phyloP scores from a whole-genome alignment of 1,139 yeast genomes.

The Pichia norvegensis region DNA sequence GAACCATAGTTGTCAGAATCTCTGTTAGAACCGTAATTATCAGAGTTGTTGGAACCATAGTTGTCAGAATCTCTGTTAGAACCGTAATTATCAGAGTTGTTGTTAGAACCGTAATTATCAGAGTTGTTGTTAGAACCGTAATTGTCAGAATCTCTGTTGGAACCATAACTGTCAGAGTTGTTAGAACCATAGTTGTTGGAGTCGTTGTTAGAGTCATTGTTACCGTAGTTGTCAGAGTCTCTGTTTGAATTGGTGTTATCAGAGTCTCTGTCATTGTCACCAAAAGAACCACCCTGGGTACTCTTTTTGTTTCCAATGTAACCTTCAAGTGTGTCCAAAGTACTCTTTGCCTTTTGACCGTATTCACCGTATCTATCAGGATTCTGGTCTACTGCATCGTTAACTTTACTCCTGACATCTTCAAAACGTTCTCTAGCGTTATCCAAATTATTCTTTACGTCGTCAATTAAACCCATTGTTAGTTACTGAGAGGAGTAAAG shows the following conservation, averaged over 20 bases:
- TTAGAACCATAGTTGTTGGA: conserved; percentile 8
- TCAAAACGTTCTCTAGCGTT: background rate
- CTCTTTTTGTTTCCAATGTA: background rate
- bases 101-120: conserved; percentile 12
- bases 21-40: conserved; percentile 6
- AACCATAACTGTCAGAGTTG: conserved; percentile 12
- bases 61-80: conserved; percentile 8
- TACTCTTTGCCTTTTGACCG: conserved; percentile 15
- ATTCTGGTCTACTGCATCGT: conserved; percentile 3
- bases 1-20: conserved; percentile 12
- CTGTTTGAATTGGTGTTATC: conserved; percentile 11
- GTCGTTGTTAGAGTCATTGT: conserved; percentile 12
- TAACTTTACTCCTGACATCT: background rate
- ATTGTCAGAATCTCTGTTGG: conserved; percentile 10
- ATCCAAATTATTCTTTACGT: background rate
- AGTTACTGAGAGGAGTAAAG: background rate
- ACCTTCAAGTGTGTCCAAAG: background rate
- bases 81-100: conserved; percentile 12
- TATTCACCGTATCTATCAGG: conserved; percentile 4
- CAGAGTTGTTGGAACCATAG: conserved; percentile 6
- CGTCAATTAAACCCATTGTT: conserved; percentile 5
- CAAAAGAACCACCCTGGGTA: background rate
- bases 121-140: conserved; percentile 15
- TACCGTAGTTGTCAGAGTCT: conserved; percentile 12
- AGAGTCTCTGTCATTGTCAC: conserved; percentile 8